A percentile compares a stretch with the other conserved stretches of the same genome.
Conservation (phyloP, 306 rosid species). For the Trifolium repens region DNA sequence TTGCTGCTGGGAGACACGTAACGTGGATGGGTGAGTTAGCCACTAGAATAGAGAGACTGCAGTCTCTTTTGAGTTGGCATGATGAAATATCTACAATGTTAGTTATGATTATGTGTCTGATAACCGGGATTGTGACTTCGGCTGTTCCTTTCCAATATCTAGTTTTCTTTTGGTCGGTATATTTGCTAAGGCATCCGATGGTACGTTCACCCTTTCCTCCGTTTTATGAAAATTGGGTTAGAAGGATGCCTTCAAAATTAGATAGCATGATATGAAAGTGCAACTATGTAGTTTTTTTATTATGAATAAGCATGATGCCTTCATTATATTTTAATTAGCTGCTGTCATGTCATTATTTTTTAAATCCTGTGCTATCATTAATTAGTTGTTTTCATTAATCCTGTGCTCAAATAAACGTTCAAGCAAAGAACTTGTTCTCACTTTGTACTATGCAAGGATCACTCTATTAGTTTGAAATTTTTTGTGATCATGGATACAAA, state of each 20-base stretch:
- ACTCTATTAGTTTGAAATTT: too few relatives aligned
- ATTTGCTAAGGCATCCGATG: slow-evolving; percentile 45
- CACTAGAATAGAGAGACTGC: slow-evolving; percentile 41
- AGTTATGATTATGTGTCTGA: slow-evolving; percentile 39
- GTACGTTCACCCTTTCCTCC: slow-evolving; percentile 41
- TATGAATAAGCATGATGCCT: too few relatives aligned
- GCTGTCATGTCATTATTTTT: too few relatives aligned
- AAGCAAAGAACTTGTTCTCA: too few relatives aligned
- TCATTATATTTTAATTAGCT: too few relatives aligned
- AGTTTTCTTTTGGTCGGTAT: not conserved
- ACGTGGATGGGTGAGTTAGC: slow-evolving; percentile 40
- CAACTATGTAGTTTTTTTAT: too few relatives aligned
- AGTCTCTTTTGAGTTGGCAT: slow-evolving; percentile 50
- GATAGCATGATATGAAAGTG: slow-evolving; percentile 49
- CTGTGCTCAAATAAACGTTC: too few relatives aligned
- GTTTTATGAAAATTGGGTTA: slow-evolving; percentile 39
- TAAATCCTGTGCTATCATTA: too few relatives aligned
- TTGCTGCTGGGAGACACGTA: slow-evolving; percentile 37
- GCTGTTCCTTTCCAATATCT: slow-evolving; percentile 25
- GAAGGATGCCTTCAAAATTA: slow-evolving; percentile 59
- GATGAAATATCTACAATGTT: slow-evolving; percentile 50
- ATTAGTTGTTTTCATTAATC: too few relatives aligned
- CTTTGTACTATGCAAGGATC: too few relatives aligned
- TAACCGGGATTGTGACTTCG: slow-evolving; percentile 39
- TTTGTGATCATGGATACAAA: too few relatives aligned